Conservation (phyloP, 2,329 filamentous ascomycete species). For the Fusarium sp. region DNA sequence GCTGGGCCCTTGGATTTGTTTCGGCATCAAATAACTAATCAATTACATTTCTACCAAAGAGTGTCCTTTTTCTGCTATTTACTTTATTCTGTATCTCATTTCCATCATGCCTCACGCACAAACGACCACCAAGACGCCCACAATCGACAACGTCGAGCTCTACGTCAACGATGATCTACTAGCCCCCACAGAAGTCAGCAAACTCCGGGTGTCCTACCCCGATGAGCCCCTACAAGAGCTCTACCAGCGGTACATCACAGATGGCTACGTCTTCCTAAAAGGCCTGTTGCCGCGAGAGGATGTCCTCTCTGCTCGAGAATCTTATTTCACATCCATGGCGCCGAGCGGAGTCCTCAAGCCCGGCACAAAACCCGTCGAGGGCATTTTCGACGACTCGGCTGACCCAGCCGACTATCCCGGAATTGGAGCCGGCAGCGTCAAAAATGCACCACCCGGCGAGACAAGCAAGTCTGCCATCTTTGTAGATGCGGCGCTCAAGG, state of each 20-base stretch:
- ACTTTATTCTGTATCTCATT: background rate
- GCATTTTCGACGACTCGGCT: constrained; percentile 60
- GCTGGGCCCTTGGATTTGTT: no score
- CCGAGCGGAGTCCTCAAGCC: constrained; percentile 71
- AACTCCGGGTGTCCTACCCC: constrained; percentile 60
- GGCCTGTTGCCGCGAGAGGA: constrained; percentile 67
- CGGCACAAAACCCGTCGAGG: constrained; percentile 65
- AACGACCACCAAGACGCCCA: constrained; percentile 4
- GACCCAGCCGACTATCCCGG: constrained; percentile 44
- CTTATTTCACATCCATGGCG: constrained; percentile 68
- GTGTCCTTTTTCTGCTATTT: no score
- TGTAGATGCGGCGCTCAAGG: constrained; percentile 63
- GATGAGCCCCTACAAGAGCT: constrained; percentile 64
- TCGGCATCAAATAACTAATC: background rate
- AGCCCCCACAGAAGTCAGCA: constrained; percentile 59
- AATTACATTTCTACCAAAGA: background rate
- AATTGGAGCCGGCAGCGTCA: constrained; percentile 64
- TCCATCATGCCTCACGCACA: constrained; percentile 9
- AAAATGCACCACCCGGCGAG: constrained; percentile 56
- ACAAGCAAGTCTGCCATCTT: constrained; percentile 45
- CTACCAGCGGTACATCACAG: constrained; percentile 51
- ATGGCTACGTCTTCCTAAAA: constrained; percentile 72
- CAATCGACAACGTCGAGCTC: constrained; percentile 33
- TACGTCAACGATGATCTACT: constrained; percentile 57
- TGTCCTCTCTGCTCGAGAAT: constrained; percentile 65